Percentiles rank a stretch among this genome's conserved stretches.
Conservation (phyloP, 768 basidiomycete species). For the Boletus sp. region DNA sequence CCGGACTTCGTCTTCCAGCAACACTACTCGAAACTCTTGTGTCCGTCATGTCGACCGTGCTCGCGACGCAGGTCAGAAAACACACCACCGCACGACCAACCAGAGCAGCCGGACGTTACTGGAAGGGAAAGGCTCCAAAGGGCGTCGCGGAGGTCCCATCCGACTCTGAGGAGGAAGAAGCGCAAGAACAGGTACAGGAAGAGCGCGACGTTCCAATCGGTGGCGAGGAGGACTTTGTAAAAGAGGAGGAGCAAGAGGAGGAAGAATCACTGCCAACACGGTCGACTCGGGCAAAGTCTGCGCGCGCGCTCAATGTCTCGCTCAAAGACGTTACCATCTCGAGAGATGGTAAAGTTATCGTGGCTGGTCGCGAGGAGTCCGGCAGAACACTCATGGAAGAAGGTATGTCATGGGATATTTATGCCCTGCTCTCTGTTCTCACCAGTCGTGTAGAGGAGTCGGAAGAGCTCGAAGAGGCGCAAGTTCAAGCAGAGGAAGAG, state of each 20-base stretch:
- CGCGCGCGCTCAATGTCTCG: slow-evolving; percentile 66
- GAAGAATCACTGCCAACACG: slow-evolving; percentile 42
- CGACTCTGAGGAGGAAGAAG: slow-evolving; percentile 65
- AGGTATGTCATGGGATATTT: slow-evolving; percentile 34
- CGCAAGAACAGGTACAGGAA: slow-evolving; percentile 37
- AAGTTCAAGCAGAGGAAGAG: slow-evolving; percentile 33
- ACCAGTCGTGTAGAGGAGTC: slow-evolving; percentile 14
- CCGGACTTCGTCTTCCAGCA: too few species aligned
- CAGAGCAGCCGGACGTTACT: slow-evolving; percentile 81
- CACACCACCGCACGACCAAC: slow-evolving; percentile 75
- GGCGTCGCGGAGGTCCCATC: slow-evolving; percentile 57
- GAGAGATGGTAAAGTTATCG: slow-evolving; percentile 73
- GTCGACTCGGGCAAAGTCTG: slow-evolving; percentile 30
- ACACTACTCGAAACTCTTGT: too few species aligned
- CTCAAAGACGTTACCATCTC: slow-evolving; percentile 81
- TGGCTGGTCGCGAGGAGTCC: slow-evolving; percentile 75
- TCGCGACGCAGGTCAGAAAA: slow-evolving; percentile 47
- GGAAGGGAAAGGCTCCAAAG: slow-evolving; percentile 88
- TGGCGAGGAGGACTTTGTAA: slow-evolving; percentile 51
- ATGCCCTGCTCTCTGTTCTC: slow-evolving; percentile 4
- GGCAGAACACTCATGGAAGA: slow-evolving; percentile 66
- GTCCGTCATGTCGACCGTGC: slow-evolving; percentile 30
- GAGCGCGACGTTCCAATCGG: slow-evolving; percentile 61
- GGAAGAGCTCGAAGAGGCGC: slow-evolving; percentile 47
- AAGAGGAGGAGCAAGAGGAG: slow-evolving; percentile 46